Conservation (phyloP, 1,139 yeast genomes). For the Kodamaea derodonti region DNA sequence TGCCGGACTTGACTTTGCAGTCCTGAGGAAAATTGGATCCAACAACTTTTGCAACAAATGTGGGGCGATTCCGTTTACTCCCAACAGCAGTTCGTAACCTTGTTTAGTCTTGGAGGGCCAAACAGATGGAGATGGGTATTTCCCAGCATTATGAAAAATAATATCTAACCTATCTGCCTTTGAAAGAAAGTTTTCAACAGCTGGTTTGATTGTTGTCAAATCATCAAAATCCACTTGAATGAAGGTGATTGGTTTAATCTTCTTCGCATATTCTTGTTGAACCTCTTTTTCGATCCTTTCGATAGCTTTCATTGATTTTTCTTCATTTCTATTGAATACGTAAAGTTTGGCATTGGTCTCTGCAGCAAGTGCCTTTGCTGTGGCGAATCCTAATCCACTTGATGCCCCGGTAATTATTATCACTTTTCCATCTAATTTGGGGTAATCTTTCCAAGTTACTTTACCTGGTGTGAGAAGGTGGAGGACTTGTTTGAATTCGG, state of each 20-base stretch:
- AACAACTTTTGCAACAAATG: slow-evolving; percentile 38
- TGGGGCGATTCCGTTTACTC: slow-evolving; percentile 44
- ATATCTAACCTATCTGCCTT: slow-evolving; percentile 30
- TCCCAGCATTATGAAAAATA: slow-evolving; percentile 48
- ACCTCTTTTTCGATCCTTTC: slow-evolving; percentile 9
- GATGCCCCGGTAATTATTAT: slow-evolving; percentile 21
- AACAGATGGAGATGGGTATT: slow-evolving; percentile 23
- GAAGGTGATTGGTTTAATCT: slow-evolving; percentile 7
- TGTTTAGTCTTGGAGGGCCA: slow-evolving; percentile 19
- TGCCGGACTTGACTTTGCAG: slow-evolving; percentile 16
- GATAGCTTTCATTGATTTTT: slow-evolving; percentile 14
- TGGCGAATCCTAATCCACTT: slow-evolving; percentile 17
- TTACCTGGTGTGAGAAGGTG: slow-evolving; percentile 4
- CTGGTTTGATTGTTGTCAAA: slow-evolving; percentile 39
- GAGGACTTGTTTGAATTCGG: background rate
- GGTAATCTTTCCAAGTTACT: slow-evolving; percentile 9
- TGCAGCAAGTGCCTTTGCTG: slow-evolving; percentile 8
- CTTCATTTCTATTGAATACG: slow-evolving; percentile 15
- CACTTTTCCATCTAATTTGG: slow-evolving; percentile 17
- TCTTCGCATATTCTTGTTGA: slow-evolving; percentile 7
- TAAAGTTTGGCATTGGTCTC: slow-evolving; percentile 14
- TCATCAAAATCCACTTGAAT: slow-evolving; percentile 40
- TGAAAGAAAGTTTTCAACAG: slow-evolving; percentile 27
- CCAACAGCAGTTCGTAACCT: slow-evolving; percentile 46
- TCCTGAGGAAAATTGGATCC: slow-evolving; percentile 36